Evolutionary conservation across 345 rosid species (phyloP).

Genomic region (Gossypium thurberi): DNA sequence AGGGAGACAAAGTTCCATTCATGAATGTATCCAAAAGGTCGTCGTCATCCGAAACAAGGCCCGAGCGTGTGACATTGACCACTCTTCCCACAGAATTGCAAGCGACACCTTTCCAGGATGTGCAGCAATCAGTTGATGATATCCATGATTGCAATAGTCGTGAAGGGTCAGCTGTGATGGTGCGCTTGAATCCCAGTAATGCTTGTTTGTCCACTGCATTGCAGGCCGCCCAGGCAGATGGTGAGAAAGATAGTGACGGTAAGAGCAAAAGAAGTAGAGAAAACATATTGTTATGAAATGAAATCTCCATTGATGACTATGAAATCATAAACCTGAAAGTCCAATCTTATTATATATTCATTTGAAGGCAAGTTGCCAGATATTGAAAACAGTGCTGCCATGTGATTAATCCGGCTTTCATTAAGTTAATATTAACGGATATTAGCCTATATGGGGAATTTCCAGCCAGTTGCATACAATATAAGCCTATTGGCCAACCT

Average conservation of each 20-base stretch:
- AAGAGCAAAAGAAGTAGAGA: slow-evolving; percentile 1
- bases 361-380: background rate
- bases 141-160: slow-evolving; percentile 37
- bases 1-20: slow-evolving; percentile 47
- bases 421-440: background rate
- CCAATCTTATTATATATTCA: background rate
- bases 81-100: slow-evolving; percentile 42
- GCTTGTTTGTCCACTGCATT: slow-evolving; percentile 38
- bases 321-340: slow-evolving; percentile 2
- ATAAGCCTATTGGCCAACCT: background rate
- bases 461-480: background rate
- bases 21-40: slow-evolving; percentile 36
- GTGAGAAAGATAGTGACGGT: background rate
- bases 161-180: slow-evolving; percentile 49
- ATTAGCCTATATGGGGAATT: background rate
- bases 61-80: slow-evolving; percentile 38
- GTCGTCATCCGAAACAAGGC: slow-evolving; percentile 25
- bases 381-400: background rate
- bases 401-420: slow-evolving; percentile 1
- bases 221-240: slow-evolving; percentile 23
- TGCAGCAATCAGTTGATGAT: slow-evolving; percentile 45
- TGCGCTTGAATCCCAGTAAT: slow-evolving; percentile 42
- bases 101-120: slow-evolving; percentile 42
- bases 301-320: slow-evolving; percentile 17
- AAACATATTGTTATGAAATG: slow-evolving; percentile 11